phyloP scores from a whole-genome alignment of 2,329 filamentous ascomycete genomes.

The Setomelanomma holmii region DNA sequence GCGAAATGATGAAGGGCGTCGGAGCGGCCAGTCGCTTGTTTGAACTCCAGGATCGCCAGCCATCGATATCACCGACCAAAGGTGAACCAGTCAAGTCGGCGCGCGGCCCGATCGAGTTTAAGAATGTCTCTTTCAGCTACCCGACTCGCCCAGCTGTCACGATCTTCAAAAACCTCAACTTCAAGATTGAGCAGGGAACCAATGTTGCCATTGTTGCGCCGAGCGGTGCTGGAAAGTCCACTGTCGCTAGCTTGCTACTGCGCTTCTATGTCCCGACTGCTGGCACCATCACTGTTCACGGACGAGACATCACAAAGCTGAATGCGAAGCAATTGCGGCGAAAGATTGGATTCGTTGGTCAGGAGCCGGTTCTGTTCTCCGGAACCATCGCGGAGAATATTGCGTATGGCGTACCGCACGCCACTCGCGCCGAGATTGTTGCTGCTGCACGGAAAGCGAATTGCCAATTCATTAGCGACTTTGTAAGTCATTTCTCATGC shows the following conservation, averaged over 20 bases:
- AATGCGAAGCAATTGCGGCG: slow-evolving; percentile 92
- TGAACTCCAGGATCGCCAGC: slow-evolving; percentile 89
- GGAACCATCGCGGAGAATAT: slow-evolving; percentile 89
- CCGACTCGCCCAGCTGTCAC: slow-evolving; percentile 89
- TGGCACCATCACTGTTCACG: slow-evolving; percentile 83
- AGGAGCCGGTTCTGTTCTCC: slow-evolving; percentile 92
- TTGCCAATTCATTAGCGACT: slow-evolving; percentile 95
- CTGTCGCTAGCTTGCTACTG: slow-evolving; percentile 87
- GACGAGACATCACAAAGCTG: slow-evolving; percentile 81
- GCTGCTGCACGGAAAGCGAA: slow-evolving; percentile 90
- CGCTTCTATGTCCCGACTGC: slow-evolving; percentile 86
- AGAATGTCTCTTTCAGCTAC: slow-evolving; percentile 86
- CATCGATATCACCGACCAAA: slow-evolving; percentile 85
- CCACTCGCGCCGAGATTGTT: slow-evolving; percentile 81
- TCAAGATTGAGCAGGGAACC: slow-evolving; percentile 89
- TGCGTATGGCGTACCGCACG: slow-evolving; percentile 83
- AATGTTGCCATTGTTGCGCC: slow-evolving; percentile 97
- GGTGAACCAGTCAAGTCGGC: slow-evolving; percentile 82
- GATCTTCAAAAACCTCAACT: slow-evolving; percentile 89
- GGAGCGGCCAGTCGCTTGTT: slow-evolving; percentile 96
- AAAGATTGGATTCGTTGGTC: slow-evolving; percentile 92
- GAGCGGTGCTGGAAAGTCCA: slow-evolving; percentile 95
- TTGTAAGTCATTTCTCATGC: slow-evolving; percentile 60
- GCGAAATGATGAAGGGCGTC: slow-evolving; percentile 98
- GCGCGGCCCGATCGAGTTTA: slow-evolving; percentile 86